A percentile compares a stretch with the other conserved stretches of the same genome.
Conservation (phyloP, 495 filamentous ascomycete species). For the Penicillium herquei region DNA sequence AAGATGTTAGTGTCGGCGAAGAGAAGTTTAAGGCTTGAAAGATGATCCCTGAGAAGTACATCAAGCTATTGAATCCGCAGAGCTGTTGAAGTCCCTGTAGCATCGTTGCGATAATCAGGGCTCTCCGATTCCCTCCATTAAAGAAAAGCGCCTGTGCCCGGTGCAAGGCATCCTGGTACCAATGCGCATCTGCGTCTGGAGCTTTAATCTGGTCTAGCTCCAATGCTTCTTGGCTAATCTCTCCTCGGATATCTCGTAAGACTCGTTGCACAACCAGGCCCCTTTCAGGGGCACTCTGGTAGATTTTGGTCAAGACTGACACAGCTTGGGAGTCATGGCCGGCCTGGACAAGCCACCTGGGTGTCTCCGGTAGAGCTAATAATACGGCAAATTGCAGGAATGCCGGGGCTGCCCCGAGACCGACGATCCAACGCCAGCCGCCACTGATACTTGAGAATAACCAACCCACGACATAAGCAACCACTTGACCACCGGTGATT, state of each 20-base stretch:
- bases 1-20: slow-evolving; percentile 75
- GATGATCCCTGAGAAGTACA: slow-evolving; percentile 95
- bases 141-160: slow-evolving; percentile 55
- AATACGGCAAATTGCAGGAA: slow-evolving; percentile 65
- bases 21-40: slow-evolving; percentile 78
- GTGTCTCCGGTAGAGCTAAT: slow-evolving; percentile 75
- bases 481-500: slow-evolving; percentile 80
- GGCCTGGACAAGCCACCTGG: slow-evolving; percentile 77
- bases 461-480: slow-evolving; percentile 80
- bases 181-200: slow-evolving; percentile 16
- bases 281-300: slow-evolving; percentile 48
- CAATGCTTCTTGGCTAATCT: slow-evolving; percentile 65
- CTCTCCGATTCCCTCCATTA: slow-evolving; percentile 68
- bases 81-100: slow-evolving; percentile 88
- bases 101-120: slow-evolving; percentile 78
- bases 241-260: slow-evolving; percentile 63
- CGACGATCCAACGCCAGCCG: slow-evolving; percentile 91
- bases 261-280: slow-evolving; percentile 52
- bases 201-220: slow-evolving; percentile 25
- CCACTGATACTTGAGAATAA: slow-evolving; percentile 54
- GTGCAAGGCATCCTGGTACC: slow-evolving; percentile 32
- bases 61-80: slow-evolving; percentile 88
- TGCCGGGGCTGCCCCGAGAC: slow-evolving; percentile 77
- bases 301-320: slow-evolving; percentile 61
- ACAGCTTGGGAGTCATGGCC: slow-evolving; percentile 59